Conservation (phyloP, 345 rosid species). For the Hirschfeldia incana region DNA sequence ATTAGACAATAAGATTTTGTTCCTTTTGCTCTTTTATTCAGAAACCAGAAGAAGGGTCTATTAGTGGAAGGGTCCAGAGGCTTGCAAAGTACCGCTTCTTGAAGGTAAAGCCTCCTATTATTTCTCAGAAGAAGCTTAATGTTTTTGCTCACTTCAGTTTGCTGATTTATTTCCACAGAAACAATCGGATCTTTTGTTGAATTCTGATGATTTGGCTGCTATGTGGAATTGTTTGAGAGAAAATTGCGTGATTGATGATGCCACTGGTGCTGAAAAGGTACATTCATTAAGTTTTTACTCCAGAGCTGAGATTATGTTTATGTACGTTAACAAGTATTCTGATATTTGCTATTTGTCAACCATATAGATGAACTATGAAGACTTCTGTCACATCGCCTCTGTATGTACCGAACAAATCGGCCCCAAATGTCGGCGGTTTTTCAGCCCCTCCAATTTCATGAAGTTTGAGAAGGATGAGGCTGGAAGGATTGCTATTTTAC, state of each 20-base stretch:
- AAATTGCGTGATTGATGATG: conserved; percentile 98
- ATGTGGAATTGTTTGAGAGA: conserved; percentile 99
- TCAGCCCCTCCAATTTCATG: conserved; percentile 98
- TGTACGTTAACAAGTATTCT: conserved; percentile 15
- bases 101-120: conserved; percentile 49
- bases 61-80: conserved; percentile 90
- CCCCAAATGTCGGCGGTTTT: conserved; percentile 93
- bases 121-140: neutral
- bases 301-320: conserved; percentile 15
- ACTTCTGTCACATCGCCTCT: conserved; percentile 97
- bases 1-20: neutral
- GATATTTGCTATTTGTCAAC: conserved; percentile 17
- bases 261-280: conserved; percentile 99
- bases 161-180: conserved; percentile 59
- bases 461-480: conserved; percentile 99
- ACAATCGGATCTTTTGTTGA: conserved; percentile 92
- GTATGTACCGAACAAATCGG: conserved; percentile 98
- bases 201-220: conserved; percentile 96
- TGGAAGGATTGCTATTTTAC: conserved; percentile 97
- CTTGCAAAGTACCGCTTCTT: conserved; percentile 92
- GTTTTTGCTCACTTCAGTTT: conserved; percentile 6
- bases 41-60: conserved; percentile 99
- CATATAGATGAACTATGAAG: conserved; percentile 96
- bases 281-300: conserved; percentile 3
- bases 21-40: conserved; percentile 44